Conservation (phyloP, 1,284 basidiomycete genomes). For the Ganoderma boninense region DNA sequence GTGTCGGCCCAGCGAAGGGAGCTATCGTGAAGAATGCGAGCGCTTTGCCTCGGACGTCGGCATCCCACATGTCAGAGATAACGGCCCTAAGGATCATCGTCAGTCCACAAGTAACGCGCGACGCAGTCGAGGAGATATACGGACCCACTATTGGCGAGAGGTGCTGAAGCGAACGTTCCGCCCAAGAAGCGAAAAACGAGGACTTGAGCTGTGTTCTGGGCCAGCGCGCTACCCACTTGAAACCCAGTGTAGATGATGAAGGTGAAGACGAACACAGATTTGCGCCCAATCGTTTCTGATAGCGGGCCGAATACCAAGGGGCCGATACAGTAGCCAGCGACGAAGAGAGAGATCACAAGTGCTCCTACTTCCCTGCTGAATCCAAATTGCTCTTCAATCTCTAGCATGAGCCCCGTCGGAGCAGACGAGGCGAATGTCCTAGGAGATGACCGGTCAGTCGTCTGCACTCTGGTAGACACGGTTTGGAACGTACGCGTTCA, state of each 20-base stretch:
- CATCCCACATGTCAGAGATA: constrained; percentile 40
- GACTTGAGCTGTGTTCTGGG: constrained; percentile 63
- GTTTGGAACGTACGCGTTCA: constrained; percentile 63
- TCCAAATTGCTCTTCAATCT: constrained; percentile 59
- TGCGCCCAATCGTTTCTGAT: constrained; percentile 66
- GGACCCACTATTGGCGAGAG: constrained; percentile 48
- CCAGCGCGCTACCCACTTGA: constrained; percentile 70
- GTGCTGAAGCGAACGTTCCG: constrained; percentile 61
- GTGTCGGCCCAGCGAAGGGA: constrained; percentile 73
- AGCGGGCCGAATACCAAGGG: constrained; percentile 73
- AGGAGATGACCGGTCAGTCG: constrained; percentile 10
- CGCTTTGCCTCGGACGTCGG: constrained; percentile 38
- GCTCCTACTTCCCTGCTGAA: constrained; percentile 58
- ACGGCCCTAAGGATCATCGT: constrained; percentile 29
- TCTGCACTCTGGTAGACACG: neutral
- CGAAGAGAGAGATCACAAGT: constrained; percentile 51
- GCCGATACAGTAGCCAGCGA: constrained; percentile 56
- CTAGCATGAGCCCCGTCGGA: constrained; percentile 54
- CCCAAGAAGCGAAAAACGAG: constrained; percentile 73
- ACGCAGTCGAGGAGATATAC: neutral
- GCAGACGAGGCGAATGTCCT: constrained; percentile 72
- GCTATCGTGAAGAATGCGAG: constrained; percentile 47
- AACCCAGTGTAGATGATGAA: constrained; percentile 51
- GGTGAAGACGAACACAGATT: constrained; percentile 68
- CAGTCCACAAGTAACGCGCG: neutral